A percentile compares a stretch with the other conserved stretches of the same genome.
Evolutionary conservation across 2,329 filamentous ascomycete species (phyloP).

Genomic region (Thelonectria rubi): DNA sequence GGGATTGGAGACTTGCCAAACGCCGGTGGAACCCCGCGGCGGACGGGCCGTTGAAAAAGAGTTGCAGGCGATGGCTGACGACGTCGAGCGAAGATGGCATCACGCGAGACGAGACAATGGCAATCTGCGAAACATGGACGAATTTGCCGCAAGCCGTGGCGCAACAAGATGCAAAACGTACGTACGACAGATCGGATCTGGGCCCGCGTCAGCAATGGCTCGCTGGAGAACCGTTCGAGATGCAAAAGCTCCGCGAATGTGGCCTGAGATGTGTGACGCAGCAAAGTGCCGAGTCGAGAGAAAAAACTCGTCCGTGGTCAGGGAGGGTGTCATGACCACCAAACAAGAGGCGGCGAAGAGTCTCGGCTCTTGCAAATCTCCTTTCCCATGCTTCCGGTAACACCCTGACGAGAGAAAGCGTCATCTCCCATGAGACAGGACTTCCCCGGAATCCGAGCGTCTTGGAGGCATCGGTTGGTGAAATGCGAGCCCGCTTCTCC

Average conservation of each 20-base stretch:
- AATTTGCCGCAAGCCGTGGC: too few relatives aligned
- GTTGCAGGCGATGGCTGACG: too few relatives aligned
- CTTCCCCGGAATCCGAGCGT: background rate
- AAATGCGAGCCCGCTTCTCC: constrained; percentile 13
- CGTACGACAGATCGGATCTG: constrained; percentile 17
- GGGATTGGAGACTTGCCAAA: constrained; percentile 14
- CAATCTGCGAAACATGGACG: constrained; percentile 7
- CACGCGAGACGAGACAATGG: constrained; percentile 14
- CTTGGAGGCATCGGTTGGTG: constrained; percentile 6
- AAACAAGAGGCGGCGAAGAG: background rate
- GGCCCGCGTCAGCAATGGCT: background rate
- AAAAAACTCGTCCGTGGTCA: constrained; percentile 2
- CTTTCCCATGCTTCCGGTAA: constrained; percentile 2
- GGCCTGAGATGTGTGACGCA: constrained; percentile 8
- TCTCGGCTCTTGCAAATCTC: background rate
- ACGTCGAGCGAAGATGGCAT: constrained; percentile 15
- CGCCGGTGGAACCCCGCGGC: constrained; percentile 16
- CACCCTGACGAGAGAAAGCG: background rate
- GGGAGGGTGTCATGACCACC: background rate
- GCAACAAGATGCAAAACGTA: constrained; percentile 11
- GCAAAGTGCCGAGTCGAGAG: constrained; percentile 1
- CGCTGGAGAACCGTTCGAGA: constrained; percentile 1
- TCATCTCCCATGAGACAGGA: background rate
- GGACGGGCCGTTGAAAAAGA: background rate
- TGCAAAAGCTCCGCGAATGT: constrained; percentile 16